A percentile compares a stretch with the other conserved stretches of the same genome.
Evolutionary conservation across 169 alveolate genomes (phyloP).

Genomic region (Cryptosporidium muris): DNA sequence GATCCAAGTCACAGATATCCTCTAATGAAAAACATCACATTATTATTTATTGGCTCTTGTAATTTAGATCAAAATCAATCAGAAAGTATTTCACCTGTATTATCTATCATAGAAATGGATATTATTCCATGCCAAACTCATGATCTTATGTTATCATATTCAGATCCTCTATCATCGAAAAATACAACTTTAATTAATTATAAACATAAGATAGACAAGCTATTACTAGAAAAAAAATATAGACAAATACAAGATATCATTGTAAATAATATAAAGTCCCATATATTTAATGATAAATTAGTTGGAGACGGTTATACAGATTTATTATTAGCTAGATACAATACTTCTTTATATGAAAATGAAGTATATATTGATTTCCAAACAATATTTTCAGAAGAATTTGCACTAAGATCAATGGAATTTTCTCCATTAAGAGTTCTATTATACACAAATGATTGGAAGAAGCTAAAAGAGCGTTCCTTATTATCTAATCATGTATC

Average conservation of each 20-base stretch:
- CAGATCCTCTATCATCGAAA: constrained; percentile 37
- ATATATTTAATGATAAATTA: not conserved
- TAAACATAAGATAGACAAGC: constrained; percentile 1
- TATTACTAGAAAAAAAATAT: constrained; percentile 2
- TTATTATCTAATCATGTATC: not conserved
- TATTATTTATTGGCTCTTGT: constrained; percentile 47
- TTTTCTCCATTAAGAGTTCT: constrained; percentile 10
- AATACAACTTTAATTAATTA: constrained; percentile 11
- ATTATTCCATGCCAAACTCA: constrained; percentile 42
- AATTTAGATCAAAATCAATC: not conserved
- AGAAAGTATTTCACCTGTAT: not conserved
- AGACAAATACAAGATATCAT: constrained; percentile 19
- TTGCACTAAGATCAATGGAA: constrained; percentile 4
- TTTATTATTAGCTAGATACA: not conserved
- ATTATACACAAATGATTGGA: not conserved
- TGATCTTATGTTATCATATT: constrained; percentile 45
- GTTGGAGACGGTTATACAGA: not conserved
- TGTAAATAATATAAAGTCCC: not conserved
- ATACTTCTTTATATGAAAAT: not conserved
- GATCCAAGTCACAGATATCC: constrained; percentile 48
- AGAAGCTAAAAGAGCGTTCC: not conserved
- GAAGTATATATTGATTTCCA: constrained; percentile 16
- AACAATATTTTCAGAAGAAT: constrained; percentile 51
- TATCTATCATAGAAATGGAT: constrained; percentile 26
- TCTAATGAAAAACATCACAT: constrained; percentile 13